Evolutionary conservation across 1,139 yeast genomes (phyloP).

Genomic region (Keqinozyma sinolaborantium): DNA sequence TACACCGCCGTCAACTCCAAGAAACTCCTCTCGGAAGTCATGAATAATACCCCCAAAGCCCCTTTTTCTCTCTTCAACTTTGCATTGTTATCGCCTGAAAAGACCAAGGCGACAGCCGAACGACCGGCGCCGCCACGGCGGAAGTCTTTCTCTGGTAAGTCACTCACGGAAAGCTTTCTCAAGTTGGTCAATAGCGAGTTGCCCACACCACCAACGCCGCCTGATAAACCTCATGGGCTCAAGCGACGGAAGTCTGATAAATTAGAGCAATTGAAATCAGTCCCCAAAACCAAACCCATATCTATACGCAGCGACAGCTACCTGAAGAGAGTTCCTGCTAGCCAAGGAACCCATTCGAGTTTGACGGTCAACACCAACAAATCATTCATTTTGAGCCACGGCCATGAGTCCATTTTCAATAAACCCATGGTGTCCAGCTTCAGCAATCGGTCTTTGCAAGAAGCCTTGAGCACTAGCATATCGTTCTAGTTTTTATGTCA

Average conservation of each 20-base stretch:
- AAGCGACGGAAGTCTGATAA: conserved; percentile 15
- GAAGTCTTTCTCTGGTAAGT: conserved; percentile 1
- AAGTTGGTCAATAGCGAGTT: conserved; percentile 10
- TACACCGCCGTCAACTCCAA: conserved; percentile 7
- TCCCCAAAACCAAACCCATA: conserved; percentile 17
- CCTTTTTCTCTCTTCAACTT: conserved; percentile 11
- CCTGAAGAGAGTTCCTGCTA: conserved; percentile 25
- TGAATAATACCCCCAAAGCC: conserved; percentile 7
- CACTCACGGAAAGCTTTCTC: conserved; percentile 16
- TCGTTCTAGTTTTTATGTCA: conserved; percentile 1
- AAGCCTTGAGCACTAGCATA: conserved; percentile 24
- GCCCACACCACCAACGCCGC: not conserved
- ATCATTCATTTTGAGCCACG: conserved; percentile 39
- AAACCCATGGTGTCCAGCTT: conserved; percentile 35
- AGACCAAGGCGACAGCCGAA: conserved; percentile 2
- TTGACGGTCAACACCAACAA: conserved; percentile 48
- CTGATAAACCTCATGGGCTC: not conserved
- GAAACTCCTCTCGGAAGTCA: conserved; percentile 17
- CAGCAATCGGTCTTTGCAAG: conserved; percentile 30
- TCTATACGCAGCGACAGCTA: conserved; percentile 18
- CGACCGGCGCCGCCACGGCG: conserved; percentile 1
- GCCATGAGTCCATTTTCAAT: conserved; percentile 35
- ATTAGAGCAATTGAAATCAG: conserved; percentile 16
- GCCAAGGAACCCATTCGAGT: conserved; percentile 38
- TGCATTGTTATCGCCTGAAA: conserved; percentile 8